phyloP scores from a whole-genome alignment of 148 eudicot species.

The Diospyros kaki region DNA sequence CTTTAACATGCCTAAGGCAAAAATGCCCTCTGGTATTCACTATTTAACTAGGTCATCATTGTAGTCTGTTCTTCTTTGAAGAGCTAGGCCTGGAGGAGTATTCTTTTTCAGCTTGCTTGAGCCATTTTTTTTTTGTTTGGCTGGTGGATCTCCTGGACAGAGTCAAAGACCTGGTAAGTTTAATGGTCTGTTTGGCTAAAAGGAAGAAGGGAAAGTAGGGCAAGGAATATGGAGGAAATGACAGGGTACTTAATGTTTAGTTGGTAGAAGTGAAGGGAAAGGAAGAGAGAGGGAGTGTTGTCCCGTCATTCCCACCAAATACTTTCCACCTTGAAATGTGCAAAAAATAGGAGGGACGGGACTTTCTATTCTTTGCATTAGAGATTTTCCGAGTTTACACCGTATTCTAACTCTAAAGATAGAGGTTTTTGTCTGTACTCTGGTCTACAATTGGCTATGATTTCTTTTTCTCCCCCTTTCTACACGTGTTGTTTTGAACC shows the following conservation, averaged over 20 bases:
- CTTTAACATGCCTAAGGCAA: too few relatives aligned
- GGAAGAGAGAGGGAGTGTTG: too few relatives aligned
- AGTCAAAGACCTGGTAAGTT: background rate
- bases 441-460: background rate
- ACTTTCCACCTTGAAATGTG: too few relatives aligned
- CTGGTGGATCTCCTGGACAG: background rate
- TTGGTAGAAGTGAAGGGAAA: background rate
- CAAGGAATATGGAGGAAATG: background rate
- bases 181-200: background rate
- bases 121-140: background rate
- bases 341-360: background rate
- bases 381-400: too few relatives aligned
- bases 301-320: too few relatives aligned
- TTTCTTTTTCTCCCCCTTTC: too few relatives aligned
- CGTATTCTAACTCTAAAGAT: background rate
- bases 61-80: too few relatives aligned
- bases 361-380: background rate
- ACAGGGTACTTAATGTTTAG: background rate
- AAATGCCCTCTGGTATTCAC: too few relatives aligned
- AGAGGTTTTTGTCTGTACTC: background rate
- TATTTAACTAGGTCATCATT: too few relatives aligned
- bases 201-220: background rate
- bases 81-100: too few relatives aligned
- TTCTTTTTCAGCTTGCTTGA: too few relatives aligned
- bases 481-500: too few relatives aligned